These are phyloP conservation scores for Epichloe sylvatica DNA, from an alignment of 2,329 filamentous ascomycete genomes.

Conservation along the genomic window DNA sequence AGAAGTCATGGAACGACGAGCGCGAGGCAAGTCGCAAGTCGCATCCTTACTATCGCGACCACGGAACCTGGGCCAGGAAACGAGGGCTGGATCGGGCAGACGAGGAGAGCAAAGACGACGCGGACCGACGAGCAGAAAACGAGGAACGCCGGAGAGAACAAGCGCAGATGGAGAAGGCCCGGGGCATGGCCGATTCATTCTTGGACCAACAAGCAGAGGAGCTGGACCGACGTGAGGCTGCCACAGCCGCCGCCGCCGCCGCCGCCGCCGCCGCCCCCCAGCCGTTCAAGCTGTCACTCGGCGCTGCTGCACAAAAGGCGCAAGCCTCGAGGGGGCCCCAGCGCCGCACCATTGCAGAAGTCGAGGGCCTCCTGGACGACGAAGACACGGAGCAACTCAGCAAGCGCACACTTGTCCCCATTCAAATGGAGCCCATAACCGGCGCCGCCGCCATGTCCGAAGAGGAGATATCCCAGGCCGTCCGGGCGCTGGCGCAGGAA, in stretches of 20 bases:
- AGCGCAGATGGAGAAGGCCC: conserved; percentile 62
- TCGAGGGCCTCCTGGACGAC: conserved; percentile 87
- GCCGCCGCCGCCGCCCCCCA: conserved; percentile 33
- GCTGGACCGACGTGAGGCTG: conserved; percentile 38
- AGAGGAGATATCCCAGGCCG: conserved; percentile 73
- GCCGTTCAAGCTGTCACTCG: conserved; percentile 85
- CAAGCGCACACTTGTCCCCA: conserved; percentile 66
- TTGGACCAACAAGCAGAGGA: conserved; percentile 72
- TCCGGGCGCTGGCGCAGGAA: conserved; percentile 69
- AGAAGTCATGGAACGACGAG: conserved; percentile 77
- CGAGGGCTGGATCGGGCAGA: conserved; percentile 58
- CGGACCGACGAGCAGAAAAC: conserved; percentile 65
- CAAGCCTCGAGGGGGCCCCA: conserved; percentile 42
- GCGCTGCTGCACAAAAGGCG: conserved; percentile 67
- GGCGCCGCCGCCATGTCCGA: conserved; percentile 56
- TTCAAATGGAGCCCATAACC: conserved; percentile 61
- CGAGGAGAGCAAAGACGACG: conserved; percentile 67
- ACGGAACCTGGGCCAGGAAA: conserved; percentile 70
- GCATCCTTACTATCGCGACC: conserved; percentile 78
- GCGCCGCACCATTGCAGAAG: conserved; percentile 76
- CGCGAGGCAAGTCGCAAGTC: conserved; percentile 57
- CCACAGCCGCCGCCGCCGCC: conserved; percentile 15
- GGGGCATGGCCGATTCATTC: conserved; percentile 82
- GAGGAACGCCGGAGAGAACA: conserved; percentile 57
- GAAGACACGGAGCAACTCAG: conserved; percentile 67